These are phyloP conservation scores for Trebouxia gelatinosa DNA, from an alignment of 163 green algal genomes.

Conservation along the genomic window DNA sequence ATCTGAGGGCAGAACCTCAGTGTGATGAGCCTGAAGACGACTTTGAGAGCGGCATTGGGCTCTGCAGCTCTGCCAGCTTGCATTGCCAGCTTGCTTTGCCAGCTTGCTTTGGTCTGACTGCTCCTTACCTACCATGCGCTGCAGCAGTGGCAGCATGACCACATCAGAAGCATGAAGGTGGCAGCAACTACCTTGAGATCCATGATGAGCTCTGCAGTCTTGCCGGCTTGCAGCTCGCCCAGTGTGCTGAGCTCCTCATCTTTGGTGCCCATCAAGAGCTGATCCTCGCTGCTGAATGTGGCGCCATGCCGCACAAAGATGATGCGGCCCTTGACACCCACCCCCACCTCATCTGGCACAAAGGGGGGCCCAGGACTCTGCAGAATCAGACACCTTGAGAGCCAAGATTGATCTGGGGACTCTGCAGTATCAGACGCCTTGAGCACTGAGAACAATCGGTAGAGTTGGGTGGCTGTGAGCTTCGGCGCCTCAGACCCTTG, in stretches of 20 bases:
- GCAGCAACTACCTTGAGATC: slow-evolving; percentile 57
- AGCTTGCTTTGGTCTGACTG: background rate
- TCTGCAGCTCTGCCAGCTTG: too few species aligned
- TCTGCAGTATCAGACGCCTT: too few species aligned
- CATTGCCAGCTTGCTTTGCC: too few species aligned
- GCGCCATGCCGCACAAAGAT: slow-evolving; percentile 59
- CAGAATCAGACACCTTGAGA: too few species aligned
- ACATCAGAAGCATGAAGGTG: too few species aligned
- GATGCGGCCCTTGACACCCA: slow-evolving; percentile 37
- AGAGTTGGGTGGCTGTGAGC: too few species aligned
- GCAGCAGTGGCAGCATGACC: background rate
- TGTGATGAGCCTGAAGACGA: too few species aligned
- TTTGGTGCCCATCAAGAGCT: slow-evolving; percentile 44
- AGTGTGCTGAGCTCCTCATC: slow-evolving; percentile 51
- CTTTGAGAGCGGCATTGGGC: too few species aligned
- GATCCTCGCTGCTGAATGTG: slow-evolving; percentile 47
- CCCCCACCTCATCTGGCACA: slow-evolving; percentile 33
- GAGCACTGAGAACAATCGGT: too few species aligned
- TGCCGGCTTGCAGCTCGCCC: slow-evolving; percentile 51
- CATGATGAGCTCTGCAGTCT: slow-evolving; percentile 59
- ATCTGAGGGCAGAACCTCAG: too few species aligned
- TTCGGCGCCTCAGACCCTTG: too few species aligned
- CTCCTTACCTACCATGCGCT: background rate
- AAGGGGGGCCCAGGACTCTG: slow-evolving; percentile 59
- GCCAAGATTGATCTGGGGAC: too few species aligned